Evolutionary conservation across 2,329 filamentous ascomycete species (phyloP), one percentile per base, ranked within the genome.

Genomic region (Pseudophaeomoniella oleicola): DNA sequence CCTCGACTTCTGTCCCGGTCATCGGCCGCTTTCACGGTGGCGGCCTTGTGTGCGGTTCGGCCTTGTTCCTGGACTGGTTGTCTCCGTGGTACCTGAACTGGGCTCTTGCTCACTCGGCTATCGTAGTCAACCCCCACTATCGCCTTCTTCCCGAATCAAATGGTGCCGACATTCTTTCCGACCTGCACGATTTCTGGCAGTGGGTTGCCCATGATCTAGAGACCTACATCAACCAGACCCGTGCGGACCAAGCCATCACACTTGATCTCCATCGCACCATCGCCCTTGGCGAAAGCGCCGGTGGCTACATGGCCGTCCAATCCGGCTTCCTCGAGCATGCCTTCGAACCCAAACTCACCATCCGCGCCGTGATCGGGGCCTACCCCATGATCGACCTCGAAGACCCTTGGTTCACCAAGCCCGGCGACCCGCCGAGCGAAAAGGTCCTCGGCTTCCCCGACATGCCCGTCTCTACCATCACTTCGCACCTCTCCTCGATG

Each of bases 131-230:
- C 2, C 60, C 65, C 1, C 63, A 68, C 47, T 67, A 72, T 51
- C 66, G 67, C 5, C 59, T 72, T 3, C 41, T 67, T n/a, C 67
- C 68, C 15, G 66, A 70, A 39, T 53, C 60, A 37, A 62, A 38
- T 14, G 63, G 63, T 19, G 34, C 50, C 2, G 62, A 71, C 12
- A 63, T 69, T 39, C 52, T 69, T 16, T 46, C 57, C 4, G 68
- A 72, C 44, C 40, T 71, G 1, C 37, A 49, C 5, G 61, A 66
- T 41, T 65, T 69, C 46, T 71, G 63, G 63, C 42, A 40, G 4
- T 71, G 67, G 67, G 43, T 66, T 30, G 40, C 47, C 30, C 43
- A 35, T 5, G 40, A 41, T n/a, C 46, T 50, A 2, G 33, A 38
- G 1, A 10, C 6, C 11, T 42, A 45, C 29, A 37, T 49, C 12